Evolutionary conservation across 441 rosid genomes (phyloP).

Genomic region (Adansonia grandidieri): DNA sequence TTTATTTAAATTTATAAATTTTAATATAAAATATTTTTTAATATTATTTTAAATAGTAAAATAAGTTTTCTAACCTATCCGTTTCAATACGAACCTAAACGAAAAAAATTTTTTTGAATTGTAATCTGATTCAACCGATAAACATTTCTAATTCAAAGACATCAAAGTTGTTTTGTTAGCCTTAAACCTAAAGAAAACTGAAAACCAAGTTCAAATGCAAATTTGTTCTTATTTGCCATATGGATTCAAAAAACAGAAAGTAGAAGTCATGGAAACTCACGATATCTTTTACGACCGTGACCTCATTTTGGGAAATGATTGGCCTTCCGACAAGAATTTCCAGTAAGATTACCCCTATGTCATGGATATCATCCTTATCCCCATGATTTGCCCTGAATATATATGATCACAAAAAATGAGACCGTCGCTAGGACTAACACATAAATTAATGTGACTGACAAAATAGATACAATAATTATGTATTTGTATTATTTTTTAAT

Average conservation of each 20-base stretch:
- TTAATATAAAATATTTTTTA: too few relatives aligned
- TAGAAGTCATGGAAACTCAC: constrained; percentile 38
- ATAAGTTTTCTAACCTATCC: too few relatives aligned
- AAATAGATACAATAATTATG: too few relatives aligned
- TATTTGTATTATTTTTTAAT: too few relatives aligned
- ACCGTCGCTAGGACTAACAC: background rate
- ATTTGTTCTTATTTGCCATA: background rate
- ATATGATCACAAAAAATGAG: background rate
- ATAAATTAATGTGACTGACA: too few relatives aligned
- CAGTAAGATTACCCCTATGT: constrained; percentile 59
- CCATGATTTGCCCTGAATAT: constrained; percentile 40
- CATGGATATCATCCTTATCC: constrained; percentile 48
- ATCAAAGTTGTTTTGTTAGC: background rate
- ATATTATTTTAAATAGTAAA: too few relatives aligned
- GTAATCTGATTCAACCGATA: too few relatives aligned
- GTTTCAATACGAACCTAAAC: too few relatives aligned
- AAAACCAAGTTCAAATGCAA: background rate
- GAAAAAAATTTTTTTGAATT: too few relatives aligned
- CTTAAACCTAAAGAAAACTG: background rate
- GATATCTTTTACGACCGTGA: constrained; percentile 43
- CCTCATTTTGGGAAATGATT: constrained; percentile 43
- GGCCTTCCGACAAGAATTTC: constrained; percentile 63
- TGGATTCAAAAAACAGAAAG: too few relatives aligned
- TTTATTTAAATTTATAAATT: too few relatives aligned
- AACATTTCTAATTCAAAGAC: too few relatives aligned